Evolutionary conservation across 2,329 filamentous ascomycete genomes (phyloP), one percentile per base, ranked within the genome.

Genomic region (Trichoderma sp.): DNA sequence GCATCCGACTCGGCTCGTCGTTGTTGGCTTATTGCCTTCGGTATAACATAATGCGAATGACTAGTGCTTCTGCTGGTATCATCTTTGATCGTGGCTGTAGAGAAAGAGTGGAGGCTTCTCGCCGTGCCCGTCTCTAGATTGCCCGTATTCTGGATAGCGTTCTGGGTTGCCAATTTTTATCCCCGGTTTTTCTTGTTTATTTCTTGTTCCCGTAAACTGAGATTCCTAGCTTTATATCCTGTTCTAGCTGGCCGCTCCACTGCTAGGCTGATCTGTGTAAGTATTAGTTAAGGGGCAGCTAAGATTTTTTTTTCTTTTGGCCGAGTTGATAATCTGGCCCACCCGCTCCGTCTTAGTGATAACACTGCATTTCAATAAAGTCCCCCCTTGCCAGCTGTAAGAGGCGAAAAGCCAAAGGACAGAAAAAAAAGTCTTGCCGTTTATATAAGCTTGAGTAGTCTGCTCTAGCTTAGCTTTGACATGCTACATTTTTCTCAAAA

Each of bases 231-330:
- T 56, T 56, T 56, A 56, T 56, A n/a, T 56, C 53, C 53, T 56
- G 29, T 56, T 56, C 16, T 4, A 31, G 29, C 16, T 11, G 53
- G 53, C 53, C 52, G 56, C 56, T 58, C 56, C 56, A 37, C 56
- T n/a, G n/a, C n/a, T 14, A 24, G 35, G 56, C 31, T 21, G 31
- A 35, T 37, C 21, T 24, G 16, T 58, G 56, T 29, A n/a, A 2
- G n/a, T 58, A 58, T 31, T 58, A 58, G 56, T 37, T 24, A 35
- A 58, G 56, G 56, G 56, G 56, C 56, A 58, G 21, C 33, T 33
- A 29, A 29, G 53, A 58, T 58, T 37, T 58, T 57, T 19, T 33
- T 43, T 37, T 57, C 21, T 57, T 58, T 19, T 33, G n/a, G n/a
- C 27, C 35, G 31, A 21, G 19, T 11, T 35, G 33, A 35, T 37